Evolutionary conservation across 306 rosid species (phyloP).

Genomic region (Adenanthera pavonina): DNA sequence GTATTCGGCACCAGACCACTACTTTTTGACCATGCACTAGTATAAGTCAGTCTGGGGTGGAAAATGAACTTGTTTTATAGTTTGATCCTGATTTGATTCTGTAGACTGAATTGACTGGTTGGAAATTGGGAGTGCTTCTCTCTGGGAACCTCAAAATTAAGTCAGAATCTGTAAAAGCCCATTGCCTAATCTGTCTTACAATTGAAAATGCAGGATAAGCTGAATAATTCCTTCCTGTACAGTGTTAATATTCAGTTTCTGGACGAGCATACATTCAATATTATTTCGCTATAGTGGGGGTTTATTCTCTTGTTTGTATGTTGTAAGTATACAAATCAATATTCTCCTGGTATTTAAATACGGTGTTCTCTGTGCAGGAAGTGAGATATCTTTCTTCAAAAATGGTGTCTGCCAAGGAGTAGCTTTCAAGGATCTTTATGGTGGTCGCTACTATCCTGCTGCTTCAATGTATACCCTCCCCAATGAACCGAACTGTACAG

Average conservation of each 20-base stretch:
- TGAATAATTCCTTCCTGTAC: not conserved
- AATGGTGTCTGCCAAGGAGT: conserved; percentile 91
- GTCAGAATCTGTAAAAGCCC: conserved; percentile 13
- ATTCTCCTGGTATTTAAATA: conserved; percentile 27
- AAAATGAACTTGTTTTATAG: conserved; percentile 3
- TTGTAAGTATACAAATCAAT: conserved; percentile 29
- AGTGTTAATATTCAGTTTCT: conserved; percentile 3
- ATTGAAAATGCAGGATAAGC: not conserved
- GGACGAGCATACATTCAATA: not conserved
- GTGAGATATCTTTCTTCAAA: conserved; percentile 89
- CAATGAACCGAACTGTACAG: conserved; percentile 84
- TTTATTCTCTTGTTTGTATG: not conserved
- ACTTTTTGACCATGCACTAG: not conserved
- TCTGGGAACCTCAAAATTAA: conserved; percentile 8
- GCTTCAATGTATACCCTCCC: conserved; percentile 97
- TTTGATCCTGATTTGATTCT: conserved; percentile 38
- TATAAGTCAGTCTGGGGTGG: not conserved
- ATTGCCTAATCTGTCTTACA: not conserved
- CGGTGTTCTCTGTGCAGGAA: conserved; percentile 64
- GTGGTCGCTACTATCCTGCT: conserved; percentile 93
- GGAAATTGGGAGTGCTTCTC: conserved; percentile 23
- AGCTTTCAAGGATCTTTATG: conserved; percentile 86
- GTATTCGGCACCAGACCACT: not conserved
- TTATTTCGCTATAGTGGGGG: not conserved
- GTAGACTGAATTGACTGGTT: not conserved